Evolutionary conservation across 2,329 filamentous ascomycete species (phyloP).

Genomic region (Ploettnerulaceae sp.): DNA sequence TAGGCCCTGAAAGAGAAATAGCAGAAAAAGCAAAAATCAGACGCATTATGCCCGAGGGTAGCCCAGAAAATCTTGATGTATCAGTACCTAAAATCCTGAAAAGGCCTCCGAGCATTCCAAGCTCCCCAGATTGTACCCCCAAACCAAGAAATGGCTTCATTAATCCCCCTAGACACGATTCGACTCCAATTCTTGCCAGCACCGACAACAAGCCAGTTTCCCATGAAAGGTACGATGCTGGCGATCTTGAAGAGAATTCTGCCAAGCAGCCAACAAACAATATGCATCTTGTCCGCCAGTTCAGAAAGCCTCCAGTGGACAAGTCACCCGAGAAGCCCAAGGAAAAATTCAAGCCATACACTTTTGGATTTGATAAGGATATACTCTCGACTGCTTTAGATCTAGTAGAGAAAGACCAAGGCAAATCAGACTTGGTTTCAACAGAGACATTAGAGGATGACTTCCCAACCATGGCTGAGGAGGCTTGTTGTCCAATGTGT

Average conservation of each 20-base stretch:
- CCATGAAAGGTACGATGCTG: not conserved
- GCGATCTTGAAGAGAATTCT: not conserved
- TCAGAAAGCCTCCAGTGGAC: not conserved
- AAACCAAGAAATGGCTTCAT: not conserved
- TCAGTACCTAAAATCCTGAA: not conserved
- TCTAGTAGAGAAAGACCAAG: slow-evolving; percentile 6
- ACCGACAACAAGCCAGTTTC: slow-evolving; percentile 3
- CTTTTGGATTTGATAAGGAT: slow-evolving; percentile 7
- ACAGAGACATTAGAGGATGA: slow-evolving; percentile 9
- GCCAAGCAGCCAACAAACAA: not conserved
- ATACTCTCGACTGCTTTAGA: slow-evolving; percentile 8
- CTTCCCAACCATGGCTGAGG: slow-evolving; percentile 27
- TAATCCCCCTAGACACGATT: not conserved
- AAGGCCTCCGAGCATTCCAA: not conserved
- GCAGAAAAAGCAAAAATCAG: not conserved
- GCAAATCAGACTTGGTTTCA: not conserved
- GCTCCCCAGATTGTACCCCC: slow-evolving; percentile 2
- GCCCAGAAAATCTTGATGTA: not conserved
- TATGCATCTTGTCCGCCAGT: too few relatives aligned
- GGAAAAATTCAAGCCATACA: slow-evolving; percentile 12
- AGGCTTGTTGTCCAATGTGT: slow-evolving; percentile 60
- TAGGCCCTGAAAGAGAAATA: too few relatives aligned
- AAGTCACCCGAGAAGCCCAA: slow-evolving; percentile 10
- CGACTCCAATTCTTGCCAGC: not conserved
- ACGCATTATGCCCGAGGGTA: not conserved